These are phyloP conservation scores for Zoysia pacifica DNA, from an alignment of 176 grass and related monocot genomes.

Conservation along the genomic window DNA sequence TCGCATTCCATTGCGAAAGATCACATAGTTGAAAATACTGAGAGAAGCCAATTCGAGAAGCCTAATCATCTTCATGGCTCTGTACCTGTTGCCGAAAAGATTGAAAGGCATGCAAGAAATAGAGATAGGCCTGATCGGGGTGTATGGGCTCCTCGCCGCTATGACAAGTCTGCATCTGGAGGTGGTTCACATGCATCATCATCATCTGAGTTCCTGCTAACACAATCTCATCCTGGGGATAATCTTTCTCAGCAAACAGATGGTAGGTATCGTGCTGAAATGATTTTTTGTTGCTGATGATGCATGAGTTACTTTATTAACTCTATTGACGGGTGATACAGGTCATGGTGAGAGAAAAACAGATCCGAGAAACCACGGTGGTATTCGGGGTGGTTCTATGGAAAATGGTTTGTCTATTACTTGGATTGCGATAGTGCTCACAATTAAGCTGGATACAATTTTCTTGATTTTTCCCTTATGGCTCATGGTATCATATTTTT, in stretches of 20 bases:
- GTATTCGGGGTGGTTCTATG: constrained; percentile 42
- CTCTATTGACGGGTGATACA: constrained; percentile 28
- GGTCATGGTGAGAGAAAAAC: constrained; percentile 77
- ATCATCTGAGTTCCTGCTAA: constrained; percentile 45
- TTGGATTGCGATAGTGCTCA: constrained; percentile 7
- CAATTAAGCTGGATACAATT: constrained; percentile 16
- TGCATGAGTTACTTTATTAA: constrained; percentile 19
- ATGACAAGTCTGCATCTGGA: constrained; percentile 60
- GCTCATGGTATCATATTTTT: constrained; percentile 4
- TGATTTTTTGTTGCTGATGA: neutral
- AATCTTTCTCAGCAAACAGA: constrained; percentile 53
- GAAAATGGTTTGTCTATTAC: constrained; percentile 72
- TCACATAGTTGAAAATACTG: constrained; percentile 52
- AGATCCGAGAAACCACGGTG: constrained; percentile 65
- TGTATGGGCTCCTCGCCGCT: constrained; percentile 81
- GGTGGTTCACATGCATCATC: constrained; percentile 33
- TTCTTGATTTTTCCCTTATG: neutral
- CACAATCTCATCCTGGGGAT: constrained; percentile 48
- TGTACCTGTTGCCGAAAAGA: constrained; percentile 56
- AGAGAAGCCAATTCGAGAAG: constrained; percentile 71
- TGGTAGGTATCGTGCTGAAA: constrained; percentile 34
- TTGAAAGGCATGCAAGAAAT: constrained; percentile 71
- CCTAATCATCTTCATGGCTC: constrained; percentile 51
- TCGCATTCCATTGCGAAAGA: constrained; percentile 16
- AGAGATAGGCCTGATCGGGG: constrained; percentile 90